Base-by-base conservation (phyloP, 306 rosid genomes). In the Vicia villosa region DNA sequence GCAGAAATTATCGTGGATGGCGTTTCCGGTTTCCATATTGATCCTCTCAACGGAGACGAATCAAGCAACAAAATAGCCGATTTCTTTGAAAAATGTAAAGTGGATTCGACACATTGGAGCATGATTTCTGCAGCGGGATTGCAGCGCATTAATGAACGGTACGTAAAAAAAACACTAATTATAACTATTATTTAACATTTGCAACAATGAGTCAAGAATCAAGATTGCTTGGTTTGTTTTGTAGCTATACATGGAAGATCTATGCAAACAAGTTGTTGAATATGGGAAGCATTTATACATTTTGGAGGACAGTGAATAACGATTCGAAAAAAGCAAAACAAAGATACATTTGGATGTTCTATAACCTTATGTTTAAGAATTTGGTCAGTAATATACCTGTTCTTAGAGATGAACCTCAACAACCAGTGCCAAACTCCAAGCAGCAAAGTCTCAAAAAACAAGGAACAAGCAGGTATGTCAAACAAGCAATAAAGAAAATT, bases 171-270 rank as follows among this genome's bases (percentile, higher is more conserved):
- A 37, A 60, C 32, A 17, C 67, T 5, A 52, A 40, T 10, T 43
- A 28, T 22, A 47, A 30, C 13, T 15, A 50, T 11, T 13, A 2
- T 61, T 26, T 62, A 11, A 1, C 68, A 38, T 34, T 9, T 30
- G 64, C 34, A 16, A 3, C 38, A 43, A 19, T 26, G 28, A 6
- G 32, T 63, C n/a, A 10, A 17, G 28, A 6, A 21, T 63, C n/a
- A 10, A 17, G 21, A 40, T 65, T 34, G 12, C 17, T 16, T 67
- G 77, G 26, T 55, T 77, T 38, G 49, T 20, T 84, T 83, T 74
- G 77, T 16, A 92, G 98, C 74, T 92, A 88, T 74, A 92, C 96
- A 0, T 92, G 96, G 98, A 88, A 88, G 82, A 90, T 92, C 42
- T 90, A 92, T 79, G 96, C 96, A 60, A 79, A 82, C 63, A 92